Percentiles rank a stretch among this genome's conserved stretches.
phyloP scores from a whole-genome alignment of 495 filamentous ascomycete genomes.

The Hypoxylon subgilvum region DNA sequence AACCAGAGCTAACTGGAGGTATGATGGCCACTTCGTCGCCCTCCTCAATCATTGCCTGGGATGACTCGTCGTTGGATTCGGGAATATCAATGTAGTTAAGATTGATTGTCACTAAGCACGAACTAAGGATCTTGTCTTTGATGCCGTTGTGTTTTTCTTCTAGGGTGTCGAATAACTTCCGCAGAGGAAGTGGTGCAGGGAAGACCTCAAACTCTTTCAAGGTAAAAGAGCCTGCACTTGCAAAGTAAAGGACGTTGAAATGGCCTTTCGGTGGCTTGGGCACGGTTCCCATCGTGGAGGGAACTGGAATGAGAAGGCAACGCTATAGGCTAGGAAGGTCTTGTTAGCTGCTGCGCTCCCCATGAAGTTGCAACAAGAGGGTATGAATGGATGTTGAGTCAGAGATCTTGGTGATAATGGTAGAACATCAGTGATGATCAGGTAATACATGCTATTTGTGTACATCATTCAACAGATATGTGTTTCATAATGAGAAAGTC shows the following conservation, averaged over 20 bases:
- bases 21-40: slow-evolving; percentile 95
- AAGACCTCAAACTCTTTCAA: slow-evolving; percentile 72
- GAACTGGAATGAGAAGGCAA: background rate
- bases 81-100: slow-evolving; percentile 83
- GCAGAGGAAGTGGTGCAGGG: slow-evolving; percentile 72
- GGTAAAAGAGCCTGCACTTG: slow-evolving; percentile 76
- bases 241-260: slow-evolving; percentile 90
- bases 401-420: slow-evolving; percentile 68
- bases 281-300: slow-evolving; percentile 37
- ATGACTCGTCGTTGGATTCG: slow-evolving; percentile 44
- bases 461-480: slow-evolving; percentile 50
- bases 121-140: slow-evolving; percentile 69
- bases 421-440: slow-evolving; percentile 58
- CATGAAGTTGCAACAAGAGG: slow-evolving; percentile 19
- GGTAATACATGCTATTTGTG: slow-evolving; percentile 73
- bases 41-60: slow-evolving; percentile 63
- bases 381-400: slow-evolving; percentile 46
- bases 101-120: slow-evolving; percentile 85
- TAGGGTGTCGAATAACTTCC: slow-evolving; percentile 70
- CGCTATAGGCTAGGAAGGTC: slow-evolving; percentile 9
- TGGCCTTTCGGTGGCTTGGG: slow-evolving; percentile 57
- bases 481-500: slow-evolving; percentile 1
- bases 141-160: slow-evolving; percentile 86
- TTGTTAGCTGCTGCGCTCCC: slow-evolving; percentile 31
- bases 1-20: slow-evolving; percentile 91